Evolutionary conservation across 805 yeast species (phyloP).

Genomic region (Candida adriatica): DNA sequence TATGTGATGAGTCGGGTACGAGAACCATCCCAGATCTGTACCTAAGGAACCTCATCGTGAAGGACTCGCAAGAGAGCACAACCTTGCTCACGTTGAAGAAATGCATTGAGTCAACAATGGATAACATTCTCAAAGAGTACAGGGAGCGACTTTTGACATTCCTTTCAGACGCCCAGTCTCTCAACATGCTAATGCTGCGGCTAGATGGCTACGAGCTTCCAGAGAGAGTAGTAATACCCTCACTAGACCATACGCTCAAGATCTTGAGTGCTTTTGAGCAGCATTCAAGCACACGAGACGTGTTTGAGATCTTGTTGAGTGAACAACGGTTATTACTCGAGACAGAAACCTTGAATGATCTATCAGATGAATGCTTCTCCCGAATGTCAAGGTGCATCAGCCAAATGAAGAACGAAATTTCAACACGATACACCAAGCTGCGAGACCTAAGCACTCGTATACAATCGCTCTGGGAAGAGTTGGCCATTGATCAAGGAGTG

Average conservation of each 20-base stretch:
- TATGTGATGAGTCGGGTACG: constrained; percentile 31
- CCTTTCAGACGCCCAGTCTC: constrained; percentile 8
- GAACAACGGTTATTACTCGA: constrained; percentile 19
- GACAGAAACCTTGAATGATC: constrained; percentile 16
- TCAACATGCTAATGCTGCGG: constrained; percentile 4
- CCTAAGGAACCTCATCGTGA: constrained; percentile 29
- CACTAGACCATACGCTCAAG: constrained; percentile 2
- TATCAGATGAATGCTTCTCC: constrained; percentile 15
- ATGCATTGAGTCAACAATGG: constrained; percentile 25
- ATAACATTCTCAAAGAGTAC: constrained; percentile 26
- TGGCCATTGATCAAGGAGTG: constrained; percentile 17
- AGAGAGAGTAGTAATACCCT: constrained; percentile 14
- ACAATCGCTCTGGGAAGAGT: constrained; percentile 15
- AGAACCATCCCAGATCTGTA: constrained; percentile 35
- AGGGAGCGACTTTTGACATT: constrained; percentile 23
- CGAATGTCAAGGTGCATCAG: constrained; percentile 4
- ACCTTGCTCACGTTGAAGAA: constrained; percentile 29
- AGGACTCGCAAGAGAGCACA: constrained; percentile 19
- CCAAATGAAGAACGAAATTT: constrained; percentile 16
- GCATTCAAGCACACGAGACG: constrained; percentile 7
- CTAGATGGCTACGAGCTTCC: constrained; percentile 8
- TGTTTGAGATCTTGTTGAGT: constrained; percentile 16
- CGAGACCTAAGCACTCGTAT: constrained; percentile 12
- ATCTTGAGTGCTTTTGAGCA: constrained; percentile 6
- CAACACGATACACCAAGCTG: constrained; percentile 10